Base-by-base conservation (phyloP, 179 eudicot species). In the Beta corolliflora region DNA sequence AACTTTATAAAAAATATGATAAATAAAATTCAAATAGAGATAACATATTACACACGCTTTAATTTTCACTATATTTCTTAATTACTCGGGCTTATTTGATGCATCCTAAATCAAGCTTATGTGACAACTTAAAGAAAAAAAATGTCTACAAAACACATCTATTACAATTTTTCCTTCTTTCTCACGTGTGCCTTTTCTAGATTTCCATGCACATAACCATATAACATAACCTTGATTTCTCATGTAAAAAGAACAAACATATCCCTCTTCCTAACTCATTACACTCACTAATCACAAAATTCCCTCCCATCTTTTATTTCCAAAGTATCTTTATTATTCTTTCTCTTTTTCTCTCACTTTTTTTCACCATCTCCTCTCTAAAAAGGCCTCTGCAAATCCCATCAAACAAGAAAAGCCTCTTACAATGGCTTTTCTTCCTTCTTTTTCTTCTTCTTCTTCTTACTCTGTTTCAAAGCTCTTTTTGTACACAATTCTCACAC, bases 401-500 rank as follows among this genome's bases (percentile, higher is more conserved):
- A 7, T 73, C 45, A 50, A 54, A 41, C 74, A 75, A 75, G 29
- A 73, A 63, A 75, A 79, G 46, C 58, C 73, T 71, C 78, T 64
- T 19, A 71, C 77, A 77, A 84, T 84, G 84, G 53, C 77, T 31
- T 70, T 76, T 80, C 41, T 52, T 71, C n/a, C 58, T n/a, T n/a
- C n/a, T n/a, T n/a, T n/a, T 75, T 78, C 76, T 21, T 56, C 66
- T n/a, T n/a, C n/a, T 25, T 50, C 63, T 41, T 29, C 61, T 21
- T 48, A 56, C 29, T 48, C 9, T 44, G 8, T 9, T 29, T 45
- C 58, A 80, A 76, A n/a, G 44, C 63, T 80, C 10, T 46, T 72
- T 55, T 63, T 73, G 65, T 19, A 31, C 9, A 52, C 76, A 67
- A 21, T 76, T 11, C 14, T 75, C 71, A 69, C 68, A 7, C 15